A percentile compares a stretch with the other conserved stretches of the same genome.
Conservation (phyloP, 2,329 filamentous ascomycete species). For the Spiromastix sp. region DNA sequence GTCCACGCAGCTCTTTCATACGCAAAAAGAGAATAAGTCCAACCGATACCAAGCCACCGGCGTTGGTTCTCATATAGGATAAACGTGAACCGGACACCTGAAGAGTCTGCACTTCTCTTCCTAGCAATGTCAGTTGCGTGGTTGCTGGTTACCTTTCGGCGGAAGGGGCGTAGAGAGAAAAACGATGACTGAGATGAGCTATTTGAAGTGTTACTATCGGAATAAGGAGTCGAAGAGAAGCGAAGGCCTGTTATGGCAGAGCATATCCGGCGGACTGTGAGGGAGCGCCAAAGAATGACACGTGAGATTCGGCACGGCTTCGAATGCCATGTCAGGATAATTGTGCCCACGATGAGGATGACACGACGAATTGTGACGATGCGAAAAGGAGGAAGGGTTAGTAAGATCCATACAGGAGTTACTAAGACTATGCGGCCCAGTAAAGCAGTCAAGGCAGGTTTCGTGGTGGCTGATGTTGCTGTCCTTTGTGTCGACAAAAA, state of each 20-base stretch:
- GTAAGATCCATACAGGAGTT: constrained; percentile 74
- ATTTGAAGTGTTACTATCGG: constrained; percentile 11
- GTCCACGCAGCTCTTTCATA: constrained; percentile 91
- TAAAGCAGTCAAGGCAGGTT: constrained; percentile 78
- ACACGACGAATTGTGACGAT: constrained; percentile 82
- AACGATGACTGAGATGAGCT: constrained; percentile 19
- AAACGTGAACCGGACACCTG: constrained; percentile 91
- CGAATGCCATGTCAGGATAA: constrained; percentile 86
- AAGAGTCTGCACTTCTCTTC: constrained; percentile 40
- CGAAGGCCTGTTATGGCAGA: constrained; percentile 67
- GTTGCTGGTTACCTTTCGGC: constrained; percentile 32
- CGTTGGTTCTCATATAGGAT: constrained; percentile 94
- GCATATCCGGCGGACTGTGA: constrained; percentile 58
- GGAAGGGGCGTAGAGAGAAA: constrained; percentile 22
- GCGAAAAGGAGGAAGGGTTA: constrained; percentile 72
- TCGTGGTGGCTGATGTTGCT: constrained; percentile 80
- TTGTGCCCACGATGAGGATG: constrained; percentile 72
- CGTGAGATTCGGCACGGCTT: constrained; percentile 74
- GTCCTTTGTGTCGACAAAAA: constrained; percentile 86
- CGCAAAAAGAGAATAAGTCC: constrained; percentile 82
- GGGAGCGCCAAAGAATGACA: constrained; percentile 82
- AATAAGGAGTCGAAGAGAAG: constrained; percentile 5
- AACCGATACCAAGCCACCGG: constrained; percentile 87
- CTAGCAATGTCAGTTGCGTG: constrained; percentile 39
- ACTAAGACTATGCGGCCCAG: constrained; percentile 82